Evolutionary conservation across 345 rosid genomes (phyloP).

Genomic region (Salix arbutifolia): DNA sequence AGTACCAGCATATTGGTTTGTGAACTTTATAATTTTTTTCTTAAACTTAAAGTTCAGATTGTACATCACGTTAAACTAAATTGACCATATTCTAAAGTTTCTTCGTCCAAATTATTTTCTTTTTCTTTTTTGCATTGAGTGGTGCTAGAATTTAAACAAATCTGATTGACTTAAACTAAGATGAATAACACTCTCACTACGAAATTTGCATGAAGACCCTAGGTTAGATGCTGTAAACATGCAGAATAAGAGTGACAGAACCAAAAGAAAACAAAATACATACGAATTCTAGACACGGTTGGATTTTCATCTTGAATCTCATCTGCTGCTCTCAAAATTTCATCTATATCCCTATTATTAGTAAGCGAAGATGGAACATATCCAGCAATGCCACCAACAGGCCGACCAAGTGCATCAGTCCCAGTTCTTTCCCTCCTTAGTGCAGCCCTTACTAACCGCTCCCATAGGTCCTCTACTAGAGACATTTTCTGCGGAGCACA

Average conservation of each 20-base stretch:
- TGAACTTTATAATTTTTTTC: too few relatives aligned
- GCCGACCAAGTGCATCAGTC: slow-evolving; percentile 42
- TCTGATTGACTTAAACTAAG: too few relatives aligned
- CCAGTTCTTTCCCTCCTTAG: slow-evolving; percentile 67
- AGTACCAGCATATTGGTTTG: too few relatives aligned
- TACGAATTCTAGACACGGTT: slow-evolving; percentile 75
- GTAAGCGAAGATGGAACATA: slow-evolving; percentile 84
- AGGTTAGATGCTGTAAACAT: neutral
- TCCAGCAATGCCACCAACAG: slow-evolving; percentile 64
- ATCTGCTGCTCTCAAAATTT: slow-evolving; percentile 87
- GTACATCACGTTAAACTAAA: too few relatives aligned
- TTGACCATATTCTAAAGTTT: too few relatives aligned
- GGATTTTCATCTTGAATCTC: slow-evolving; percentile 96
- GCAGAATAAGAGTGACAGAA: neutral
- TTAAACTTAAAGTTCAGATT: too few relatives aligned
- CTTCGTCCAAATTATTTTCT: too few relatives aligned
- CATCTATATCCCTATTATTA: slow-evolving; percentile 81
- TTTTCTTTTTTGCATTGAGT: too few relatives aligned
- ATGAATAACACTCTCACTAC: too few relatives aligned
- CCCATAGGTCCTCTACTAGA: slow-evolving; percentile 75
- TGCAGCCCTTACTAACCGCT: slow-evolving; percentile 79
- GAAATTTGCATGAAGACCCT: too few relatives aligned
- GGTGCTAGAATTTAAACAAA: too few relatives aligned
- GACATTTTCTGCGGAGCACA: slow-evolving; percentile 48
- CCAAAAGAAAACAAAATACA: slow-evolving; percentile 10